These are phyloP conservation scores for Staphylotrichum longicolle DNA, from an alignment of 495 filamentous ascomycete genomes.

Conservation along the genomic window DNA sequence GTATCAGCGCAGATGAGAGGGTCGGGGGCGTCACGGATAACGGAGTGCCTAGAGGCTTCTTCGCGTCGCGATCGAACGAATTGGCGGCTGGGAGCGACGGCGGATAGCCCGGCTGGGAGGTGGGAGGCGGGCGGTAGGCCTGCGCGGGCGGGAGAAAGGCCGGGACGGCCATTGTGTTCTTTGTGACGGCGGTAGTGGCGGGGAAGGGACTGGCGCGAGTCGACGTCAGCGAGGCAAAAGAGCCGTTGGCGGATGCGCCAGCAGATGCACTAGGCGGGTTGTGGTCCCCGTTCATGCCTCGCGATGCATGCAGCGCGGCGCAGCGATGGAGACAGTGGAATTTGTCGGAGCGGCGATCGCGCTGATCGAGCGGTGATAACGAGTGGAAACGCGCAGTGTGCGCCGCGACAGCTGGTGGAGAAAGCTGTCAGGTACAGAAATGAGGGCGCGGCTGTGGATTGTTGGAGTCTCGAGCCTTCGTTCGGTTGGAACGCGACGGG, in stretches of 20 bases:
- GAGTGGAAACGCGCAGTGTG: constrained; percentile 23
- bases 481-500: constrained; percentile 25
- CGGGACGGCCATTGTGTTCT: constrained; percentile 42
- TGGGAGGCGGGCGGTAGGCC: constrained; percentile 32
- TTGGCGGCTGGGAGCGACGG: constrained; percentile 33
- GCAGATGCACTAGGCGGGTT: constrained; percentile 36
- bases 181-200: constrained; percentile 33
- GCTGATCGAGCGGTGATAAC: constrained; percentile 40
- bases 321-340: constrained; percentile 23
- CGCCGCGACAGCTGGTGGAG: constrained; percentile 24
- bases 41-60: constrained; percentile 51
- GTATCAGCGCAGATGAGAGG: constrained; percentile 56
- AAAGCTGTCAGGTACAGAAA: constrained; percentile 24
- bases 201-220: constrained; percentile 40
- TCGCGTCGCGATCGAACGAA: constrained; percentile 47
- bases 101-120: constrained; percentile 44
- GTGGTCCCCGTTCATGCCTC: constrained; percentile 46
- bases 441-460: constrained; percentile 8
- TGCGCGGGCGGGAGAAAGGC: constrained; percentile 38
- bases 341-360: constrained; percentile 38
- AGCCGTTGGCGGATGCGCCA: constrained; percentile 33
- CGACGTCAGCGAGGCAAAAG: constrained; percentile 37
- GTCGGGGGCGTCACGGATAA: constrained; percentile 43
- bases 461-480: constrained; percentile 6
- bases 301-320: constrained; percentile 41